These are phyloP conservation scores for Boletales sp. DNA, from an alignment of 768 basidiomycete species.

Conservation along the genomic window DNA sequence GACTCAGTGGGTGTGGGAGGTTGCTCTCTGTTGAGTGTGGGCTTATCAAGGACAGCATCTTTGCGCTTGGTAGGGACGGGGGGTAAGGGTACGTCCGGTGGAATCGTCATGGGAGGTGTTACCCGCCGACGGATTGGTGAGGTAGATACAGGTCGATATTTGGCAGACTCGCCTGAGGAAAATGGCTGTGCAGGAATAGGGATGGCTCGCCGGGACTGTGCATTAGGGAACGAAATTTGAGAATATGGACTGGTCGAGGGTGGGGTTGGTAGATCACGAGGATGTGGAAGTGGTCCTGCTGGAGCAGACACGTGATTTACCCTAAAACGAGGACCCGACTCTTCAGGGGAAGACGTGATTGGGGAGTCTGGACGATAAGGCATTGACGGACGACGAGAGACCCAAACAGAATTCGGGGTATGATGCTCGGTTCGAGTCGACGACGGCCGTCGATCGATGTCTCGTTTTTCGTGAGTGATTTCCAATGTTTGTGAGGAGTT, in stretches of 20 bases:
- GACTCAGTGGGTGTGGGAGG: slow-evolving; percentile 3
- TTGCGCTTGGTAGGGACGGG: slow-evolving; percentile 14
- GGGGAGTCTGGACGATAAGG: slow-evolving; percentile 10
- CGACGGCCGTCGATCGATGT: background rate
- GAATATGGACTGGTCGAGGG: slow-evolving; percentile 1
- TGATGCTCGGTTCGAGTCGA: no score
- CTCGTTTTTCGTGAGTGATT: background rate
- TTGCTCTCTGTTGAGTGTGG: background rate
- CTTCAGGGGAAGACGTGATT: slow-evolving; percentile 17
- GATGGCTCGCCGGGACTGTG: background rate
- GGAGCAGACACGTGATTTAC: slow-evolving; percentile 2
- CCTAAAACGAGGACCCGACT: slow-evolving; percentile 7
- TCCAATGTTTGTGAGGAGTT: background rate
- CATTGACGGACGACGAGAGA: slow-evolving; percentile 6
- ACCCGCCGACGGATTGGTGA: slow-evolving; percentile 6
- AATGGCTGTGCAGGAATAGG: background rate
- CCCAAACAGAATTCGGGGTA: slow-evolving; percentile 4
- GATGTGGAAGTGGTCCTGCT: background rate
- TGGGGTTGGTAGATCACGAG: slow-evolving; percentile 4
- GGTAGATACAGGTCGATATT: background rate
- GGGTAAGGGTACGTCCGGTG: slow-evolving; percentile 21
- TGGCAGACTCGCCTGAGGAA: slow-evolving; percentile 9
- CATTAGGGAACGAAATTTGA: background rate
- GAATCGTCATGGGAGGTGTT: slow-evolving; percentile 8
- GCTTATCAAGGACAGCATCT: background rate